Conservation (phyloP, 2,329 filamentous ascomycete species). For the Colletotrichum euphorbiae region DNA sequence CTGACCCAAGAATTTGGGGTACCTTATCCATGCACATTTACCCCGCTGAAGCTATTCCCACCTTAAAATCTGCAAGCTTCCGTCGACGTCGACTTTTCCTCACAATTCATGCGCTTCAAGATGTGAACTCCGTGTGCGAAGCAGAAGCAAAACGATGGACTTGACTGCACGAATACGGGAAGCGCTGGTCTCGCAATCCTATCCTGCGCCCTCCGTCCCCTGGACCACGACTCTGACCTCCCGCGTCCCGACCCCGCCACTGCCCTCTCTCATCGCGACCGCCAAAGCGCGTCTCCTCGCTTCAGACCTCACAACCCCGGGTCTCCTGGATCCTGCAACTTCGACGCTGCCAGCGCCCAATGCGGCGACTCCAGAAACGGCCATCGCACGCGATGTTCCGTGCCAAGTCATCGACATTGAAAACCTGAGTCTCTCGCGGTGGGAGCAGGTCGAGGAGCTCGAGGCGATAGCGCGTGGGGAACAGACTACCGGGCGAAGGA, state of each 20-base stretch:
- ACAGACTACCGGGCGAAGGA: slow-evolving; percentile 79
- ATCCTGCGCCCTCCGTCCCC: slow-evolving; percentile 62
- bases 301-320: slow-evolving; percentile 77
- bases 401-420: slow-evolving; percentile 90
- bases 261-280: slow-evolving; percentile 80
- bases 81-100: not conserved
- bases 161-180: slow-evolving; percentile 60
- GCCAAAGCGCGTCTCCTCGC: slow-evolving; percentile 83
- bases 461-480: slow-evolving; percentile 81
- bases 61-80: not conserved
- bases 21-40: not conserved
- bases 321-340: slow-evolving; percentile 57
- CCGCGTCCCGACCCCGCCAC: slow-evolving; percentile 67
- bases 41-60: slow-evolving; percentile 34
- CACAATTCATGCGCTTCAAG: not conserved
- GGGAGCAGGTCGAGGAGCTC: slow-evolving; percentile 88
- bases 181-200: slow-evolving; percentile 63
- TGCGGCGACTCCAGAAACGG: slow-evolving; percentile 64
- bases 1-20: slow-evolving; percentile 14
- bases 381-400: slow-evolving; percentile 71
- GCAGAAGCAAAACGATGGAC: slow-evolving; percentile 49
- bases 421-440: slow-evolving; percentile 82
- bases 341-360: slow-evolving; percentile 51
- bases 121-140: not conserved
- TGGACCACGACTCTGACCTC: slow-evolving; percentile 75